A percentile compares a stretch with the other conserved stretches of the same genome.
These are phyloP conservation scores for Hanseniaspora occidentalis DNA, from an alignment of 805 yeast species.

Conservation along the genomic window DNA sequence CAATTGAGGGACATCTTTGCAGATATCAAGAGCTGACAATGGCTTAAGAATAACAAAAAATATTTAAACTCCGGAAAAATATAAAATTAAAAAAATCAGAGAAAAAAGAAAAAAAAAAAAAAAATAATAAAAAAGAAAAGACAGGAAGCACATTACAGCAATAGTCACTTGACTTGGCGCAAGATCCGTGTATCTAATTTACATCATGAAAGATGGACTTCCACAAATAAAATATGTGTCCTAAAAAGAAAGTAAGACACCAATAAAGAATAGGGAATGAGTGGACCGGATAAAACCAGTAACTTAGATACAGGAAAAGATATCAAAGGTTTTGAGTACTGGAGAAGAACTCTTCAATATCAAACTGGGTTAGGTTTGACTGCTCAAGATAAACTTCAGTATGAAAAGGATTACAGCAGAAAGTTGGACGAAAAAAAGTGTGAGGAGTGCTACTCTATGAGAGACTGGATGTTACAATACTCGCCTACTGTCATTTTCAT, in stretches of 20 bases:
- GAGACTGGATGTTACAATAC: slow-evolving; percentile 68
- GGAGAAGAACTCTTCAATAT: slow-evolving; percentile 63
- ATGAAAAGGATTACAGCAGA: slow-evolving; percentile 40
- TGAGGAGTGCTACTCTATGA: slow-evolving; percentile 53
- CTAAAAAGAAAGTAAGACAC: background rate
- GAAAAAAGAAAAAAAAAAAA: background rate
- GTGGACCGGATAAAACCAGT: background rate
- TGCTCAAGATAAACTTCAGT: slow-evolving; percentile 37
- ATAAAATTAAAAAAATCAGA: background rate
- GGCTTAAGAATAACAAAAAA: too few relatives aligned
- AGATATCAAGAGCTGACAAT: background rate
- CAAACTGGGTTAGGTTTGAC: slow-evolving; percentile 56
- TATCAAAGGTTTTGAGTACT: slow-evolving; percentile 56
- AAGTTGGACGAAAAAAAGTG: slow-evolving; percentile 44
- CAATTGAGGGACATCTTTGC: background rate
- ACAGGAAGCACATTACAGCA: background rate
- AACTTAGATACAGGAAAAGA: slow-evolving; percentile 6
- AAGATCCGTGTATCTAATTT: too few relatives aligned
- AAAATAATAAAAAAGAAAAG: background rate
- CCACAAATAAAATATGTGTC: background rate
- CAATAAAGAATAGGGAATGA: background rate
- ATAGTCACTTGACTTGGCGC: too few relatives aligned
- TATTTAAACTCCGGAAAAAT: too few relatives aligned
- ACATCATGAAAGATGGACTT: too few relatives aligned
- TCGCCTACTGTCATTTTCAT: slow-evolving; percentile 82